Evolutionary conservation across 345 rosid species (phyloP), one percentile per base, ranked within the genome.

Genomic region (Euphorbia peplus): DNA sequence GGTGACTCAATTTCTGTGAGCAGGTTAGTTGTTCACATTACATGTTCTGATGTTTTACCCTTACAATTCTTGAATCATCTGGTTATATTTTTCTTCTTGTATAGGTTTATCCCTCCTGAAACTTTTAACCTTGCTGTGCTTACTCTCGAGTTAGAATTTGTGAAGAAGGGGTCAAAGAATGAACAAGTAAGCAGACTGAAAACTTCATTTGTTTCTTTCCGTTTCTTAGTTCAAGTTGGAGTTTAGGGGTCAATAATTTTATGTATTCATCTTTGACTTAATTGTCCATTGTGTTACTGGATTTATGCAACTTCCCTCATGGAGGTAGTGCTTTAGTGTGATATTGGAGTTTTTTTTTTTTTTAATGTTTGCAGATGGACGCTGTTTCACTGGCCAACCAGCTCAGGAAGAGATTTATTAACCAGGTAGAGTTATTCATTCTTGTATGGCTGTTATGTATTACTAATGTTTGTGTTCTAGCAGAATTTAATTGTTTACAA

Each of bases 71-170:
- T 24, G 65, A 11, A 2, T 19, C 56, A 2, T 21, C 46, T 70
- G 12, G 60, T 60, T 8, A 37, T 1, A 41, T 8, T 50, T 22
- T 57, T 66, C 18, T 7, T 47, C 11, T 77, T 35, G 19, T 77
- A 64, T 74, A 95, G 99, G 79, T 92, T 88, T 75, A 65, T 84
- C 30, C 99, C 89, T 66, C 97, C 97, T 0, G 95, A 92, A 39
- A 61, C 82, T 76, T 95, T 83, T 73, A 83, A 85, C 63, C 83
- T 95, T 47, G 97, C 91, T 6, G 21, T 95, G 81, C 86, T 95
- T 51, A 84, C 89, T 30, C 82, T 87, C 11, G 99, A 95, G 74
- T 70, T 95, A 76, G 98, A 95, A 71, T 95, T 95, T 74, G 96
- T 92, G 18, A 95, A 95, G 76, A 92, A 83, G 76, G 98, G 97